Conservation (phyloP, 2,329 filamentous ascomycete genomes). For the Reticulascus tulasneorum region DNA sequence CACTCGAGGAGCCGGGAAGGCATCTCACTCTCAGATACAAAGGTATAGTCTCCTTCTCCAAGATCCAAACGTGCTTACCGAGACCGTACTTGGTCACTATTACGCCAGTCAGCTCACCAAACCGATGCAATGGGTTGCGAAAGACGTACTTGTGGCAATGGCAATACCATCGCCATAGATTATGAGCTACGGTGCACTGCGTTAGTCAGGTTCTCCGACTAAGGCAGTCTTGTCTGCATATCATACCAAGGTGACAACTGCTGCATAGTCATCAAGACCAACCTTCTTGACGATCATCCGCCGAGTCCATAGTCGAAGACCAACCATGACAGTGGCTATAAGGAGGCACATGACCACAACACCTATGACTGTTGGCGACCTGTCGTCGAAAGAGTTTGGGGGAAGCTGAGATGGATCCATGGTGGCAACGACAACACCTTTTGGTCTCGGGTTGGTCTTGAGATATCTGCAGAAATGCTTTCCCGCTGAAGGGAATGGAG, state of each 20-base stretch:
- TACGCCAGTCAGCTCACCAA: background rate
- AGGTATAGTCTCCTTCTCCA: conserved; percentile 1
- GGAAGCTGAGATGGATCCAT: conserved; percentile 8
- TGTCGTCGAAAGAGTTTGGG: conserved; percentile 6
- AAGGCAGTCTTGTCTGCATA: background rate
- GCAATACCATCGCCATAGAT: conserved; percentile 5
- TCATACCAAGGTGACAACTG: conserved; percentile 20
- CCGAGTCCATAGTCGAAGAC: conserved; percentile 19
- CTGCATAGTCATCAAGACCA: conserved; percentile 21
- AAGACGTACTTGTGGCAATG: conserved; percentile 6
- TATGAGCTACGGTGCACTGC: conserved; percentile 5
- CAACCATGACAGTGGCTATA: conserved; percentile 15
- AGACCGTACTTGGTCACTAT: conserved; percentile 13
- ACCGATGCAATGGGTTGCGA: background rate
- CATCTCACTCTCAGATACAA: conserved; percentile 12
- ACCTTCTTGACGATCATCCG: conserved; percentile 18
- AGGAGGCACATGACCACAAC: conserved; percentile 15
- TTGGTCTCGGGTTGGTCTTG: too few relatives aligned
- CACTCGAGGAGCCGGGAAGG: background rate
- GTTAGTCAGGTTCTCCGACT: conserved; percentile 1
- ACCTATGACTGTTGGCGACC: conserved; percentile 11
- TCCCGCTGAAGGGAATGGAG: too few relatives aligned
- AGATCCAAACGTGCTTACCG: conserved; percentile 11
- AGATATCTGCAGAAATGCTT: too few relatives aligned
- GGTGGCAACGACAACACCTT: too few relatives aligned